Evolutionary conservation across 192 early-diverging fungal genomes (phyloP).

Genomic region (Coemansia sp.): DNA sequence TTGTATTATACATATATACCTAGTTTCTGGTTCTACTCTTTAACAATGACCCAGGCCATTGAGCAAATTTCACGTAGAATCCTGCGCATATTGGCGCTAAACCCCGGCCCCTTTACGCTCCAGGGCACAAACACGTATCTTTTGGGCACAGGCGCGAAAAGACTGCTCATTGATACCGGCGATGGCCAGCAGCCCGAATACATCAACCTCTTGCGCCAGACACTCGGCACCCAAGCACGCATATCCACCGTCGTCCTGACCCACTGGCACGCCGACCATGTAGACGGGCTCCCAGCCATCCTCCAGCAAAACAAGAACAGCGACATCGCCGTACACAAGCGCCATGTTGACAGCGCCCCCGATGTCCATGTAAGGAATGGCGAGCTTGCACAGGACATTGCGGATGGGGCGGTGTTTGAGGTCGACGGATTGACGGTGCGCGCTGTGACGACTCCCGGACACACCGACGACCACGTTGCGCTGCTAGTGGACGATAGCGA

Average conservation of each 20-base stretch:
- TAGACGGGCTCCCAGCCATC: slow-evolving; percentile 56
- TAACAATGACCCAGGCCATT: slow-evolving; percentile 55
- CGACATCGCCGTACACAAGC: slow-evolving; percentile 32
- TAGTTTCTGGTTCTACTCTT: too few species aligned
- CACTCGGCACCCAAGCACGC: slow-evolving; percentile 44
- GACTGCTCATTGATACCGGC: slow-evolving; percentile 75
- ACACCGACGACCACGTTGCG: slow-evolving; percentile 73
- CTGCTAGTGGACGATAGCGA: slow-evolving; percentile 57
- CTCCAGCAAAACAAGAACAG: slow-evolving; percentile 9
- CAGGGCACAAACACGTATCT: slow-evolving; percentile 90
- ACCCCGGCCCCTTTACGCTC: slow-evolving; percentile 75
- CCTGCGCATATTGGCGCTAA: slow-evolving; percentile 68
- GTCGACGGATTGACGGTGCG: slow-evolving; percentile 59
- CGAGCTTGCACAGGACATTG: too few species aligned
- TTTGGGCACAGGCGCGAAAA: slow-evolving; percentile 67
- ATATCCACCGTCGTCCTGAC: slow-evolving; percentile 68
- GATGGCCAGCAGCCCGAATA: slow-evolving; percentile 70
- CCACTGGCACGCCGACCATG: slow-evolving; percentile 80
- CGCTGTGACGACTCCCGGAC: slow-evolving; percentile 76
- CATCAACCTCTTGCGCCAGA: slow-evolving; percentile 51
- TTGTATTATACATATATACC: not conserved
- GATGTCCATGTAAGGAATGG: slow-evolving; percentile 2
- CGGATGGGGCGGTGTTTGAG: slow-evolving; percentile 60
- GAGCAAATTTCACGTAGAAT: slow-evolving; percentile 57
- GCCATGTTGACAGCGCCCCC: not conserved